A percentile compares a stretch with the other conserved stretches of the same genome.
Evolutionary conservation across 2,329 filamentous ascomycete genomes (phyloP).

Genomic region (Penicillium brasilianum): DNA sequence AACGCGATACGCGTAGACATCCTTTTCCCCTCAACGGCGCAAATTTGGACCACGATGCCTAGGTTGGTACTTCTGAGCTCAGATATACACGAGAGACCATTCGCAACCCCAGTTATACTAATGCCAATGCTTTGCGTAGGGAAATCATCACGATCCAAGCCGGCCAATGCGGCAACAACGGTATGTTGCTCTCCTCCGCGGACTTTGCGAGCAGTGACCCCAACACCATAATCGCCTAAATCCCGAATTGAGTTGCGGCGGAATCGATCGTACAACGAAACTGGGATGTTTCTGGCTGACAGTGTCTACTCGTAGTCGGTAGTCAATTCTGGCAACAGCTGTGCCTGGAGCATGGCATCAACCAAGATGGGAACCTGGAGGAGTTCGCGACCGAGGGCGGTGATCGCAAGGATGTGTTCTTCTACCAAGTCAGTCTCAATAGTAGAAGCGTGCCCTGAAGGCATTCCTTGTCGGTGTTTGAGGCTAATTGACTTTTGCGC

Average conservation of each 20-base stretch:
- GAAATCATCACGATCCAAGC: conserved; percentile 99
- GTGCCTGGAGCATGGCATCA: conserved; percentile 97
- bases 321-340: conserved; percentile 99
- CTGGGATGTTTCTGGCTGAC: conserved; percentile 37
- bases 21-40: conserved; percentile 33
- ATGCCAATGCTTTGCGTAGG: conserved; percentile 54
- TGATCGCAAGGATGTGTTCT: conserved; percentile 98
- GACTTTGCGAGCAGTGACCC: conserved; percentile 20
- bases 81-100: not conserved
- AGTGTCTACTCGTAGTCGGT: conserved; percentile 66
- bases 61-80: conserved; percentile 34
- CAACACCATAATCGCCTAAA: conserved; percentile 1
- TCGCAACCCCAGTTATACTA: not conserved
- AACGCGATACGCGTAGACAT: conserved; percentile 43
- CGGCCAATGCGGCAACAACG: conserved; percentile 99
- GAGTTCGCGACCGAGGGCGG: conserved; percentile 97
- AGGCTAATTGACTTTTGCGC: conserved; percentile 17
- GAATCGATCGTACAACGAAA: not conserved
- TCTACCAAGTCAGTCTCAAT: conserved; percentile 71
- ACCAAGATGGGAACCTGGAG: conserved; percentile 93
- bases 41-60: conserved; percentile 43
- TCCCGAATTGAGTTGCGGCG: not conserved
- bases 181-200: conserved; percentile 61
- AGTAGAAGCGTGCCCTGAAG: not conserved
- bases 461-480: not conserved